Conservation (phyloP, 192 early-diverging fungal genomes). For the Jimgerdemannia flammicorona region DNA sequence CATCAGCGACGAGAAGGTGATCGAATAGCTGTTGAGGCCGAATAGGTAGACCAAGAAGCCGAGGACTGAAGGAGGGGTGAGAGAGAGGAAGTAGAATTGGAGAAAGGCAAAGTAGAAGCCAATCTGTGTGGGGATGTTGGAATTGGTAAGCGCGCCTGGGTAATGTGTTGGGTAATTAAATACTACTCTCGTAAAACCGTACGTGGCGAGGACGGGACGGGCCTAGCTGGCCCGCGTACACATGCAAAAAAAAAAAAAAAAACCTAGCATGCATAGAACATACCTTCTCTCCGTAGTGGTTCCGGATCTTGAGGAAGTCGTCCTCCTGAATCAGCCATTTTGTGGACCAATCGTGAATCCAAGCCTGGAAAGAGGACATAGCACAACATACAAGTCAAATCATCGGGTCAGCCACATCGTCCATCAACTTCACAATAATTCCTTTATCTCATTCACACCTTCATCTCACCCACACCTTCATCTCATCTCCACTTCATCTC, state of each 20-base stretch:
- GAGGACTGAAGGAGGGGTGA: conserved; percentile 62
- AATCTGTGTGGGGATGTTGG: conserved; percentile 43
- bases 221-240: too few relatives aligned
- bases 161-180: too few relatives aligned
- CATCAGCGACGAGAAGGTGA: conserved; percentile 60
- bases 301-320: conserved; percentile 72
- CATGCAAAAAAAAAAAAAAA: background rate
- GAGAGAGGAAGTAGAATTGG: conserved; percentile 80
- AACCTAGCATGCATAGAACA: background rate
- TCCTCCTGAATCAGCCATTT: conserved; percentile 72
- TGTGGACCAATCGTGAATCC: conserved; percentile 78
- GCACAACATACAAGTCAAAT: too few relatives aligned
- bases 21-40: conserved; percentile 51
- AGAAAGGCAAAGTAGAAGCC: conserved; percentile 96
- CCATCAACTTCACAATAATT: too few relatives aligned
- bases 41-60: conserved; percentile 59
- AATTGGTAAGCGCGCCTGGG: too few relatives aligned
- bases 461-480: too few relatives aligned
- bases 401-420: too few relatives aligned
- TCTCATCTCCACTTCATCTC: too few relatives aligned
- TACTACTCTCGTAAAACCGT: too few relatives aligned
- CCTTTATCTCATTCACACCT: too few relatives aligned
- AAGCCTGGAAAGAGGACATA: conserved; percentile 39
- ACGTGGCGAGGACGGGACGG: too few relatives aligned
- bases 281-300: conserved; percentile 83